Evolutionary conservation across 257 asterid species (phyloP), one percentile per base, ranked within the genome.

Genomic region (Nicotiana knightiana): DNA sequence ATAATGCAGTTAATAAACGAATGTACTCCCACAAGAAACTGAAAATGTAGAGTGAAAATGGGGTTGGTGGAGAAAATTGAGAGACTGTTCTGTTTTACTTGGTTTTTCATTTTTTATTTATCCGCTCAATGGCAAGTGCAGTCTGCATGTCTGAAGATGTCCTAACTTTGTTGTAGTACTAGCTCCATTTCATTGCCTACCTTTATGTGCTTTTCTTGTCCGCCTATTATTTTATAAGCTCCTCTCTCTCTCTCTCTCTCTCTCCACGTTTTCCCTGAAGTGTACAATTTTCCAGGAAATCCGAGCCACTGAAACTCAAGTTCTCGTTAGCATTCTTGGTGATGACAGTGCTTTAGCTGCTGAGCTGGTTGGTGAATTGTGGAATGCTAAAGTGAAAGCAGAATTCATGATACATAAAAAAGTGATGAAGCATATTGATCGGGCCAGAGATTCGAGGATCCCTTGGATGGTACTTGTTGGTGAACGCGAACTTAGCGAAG

Each of bases 381-480:
- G 98, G 98, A 89, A 63, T 48, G 97, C 97, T 11, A 87, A 88
- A 83, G 28, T 94, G 85, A 92, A 96, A 83, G 94, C 99, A 0
- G 98, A 93, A 83, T 84, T 85, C 62, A 84, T 86, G 91, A 82
- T 93, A 82, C 86, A 93, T 24, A 91, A 88, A 84, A 91, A 93
- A 86, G 71, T 88, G 85, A 67, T 2, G 81, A 94, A 96, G 86
- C 98, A 96, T 87, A 51, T 87, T 1, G 97, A 85, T 76, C 95
- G 94, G 1, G 97, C 97, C 67, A 76, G 17, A 57, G 95, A 89
- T 16, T 86, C 97, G 28, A 82, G 80, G 85, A 92, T 96, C 82
- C 99, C 99, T 5, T 96, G 88, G 86, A 96, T 93, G 94, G 97
- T 88, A 30, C 83, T 92, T 16, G 95, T 96, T 13, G 98, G 97